Evolutionary conservation across 2,329 filamentous ascomycete species (phyloP), one percentile per base, ranked within the genome.

Genomic region (Penicillium sp.): DNA sequence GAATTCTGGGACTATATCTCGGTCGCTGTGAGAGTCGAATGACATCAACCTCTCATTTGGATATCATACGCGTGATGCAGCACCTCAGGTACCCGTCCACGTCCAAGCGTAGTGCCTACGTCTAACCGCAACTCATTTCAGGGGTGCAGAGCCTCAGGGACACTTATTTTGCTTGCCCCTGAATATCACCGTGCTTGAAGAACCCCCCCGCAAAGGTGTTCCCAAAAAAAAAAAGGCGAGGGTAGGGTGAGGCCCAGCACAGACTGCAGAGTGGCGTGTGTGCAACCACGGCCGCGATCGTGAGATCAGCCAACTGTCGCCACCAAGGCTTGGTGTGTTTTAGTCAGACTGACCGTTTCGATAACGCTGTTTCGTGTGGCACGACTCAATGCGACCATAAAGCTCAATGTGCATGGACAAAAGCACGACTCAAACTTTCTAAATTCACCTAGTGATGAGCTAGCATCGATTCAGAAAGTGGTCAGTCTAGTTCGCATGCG

Each of bases 351-450:
- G 49, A 23, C 9, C 42, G 31, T 18, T 26, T 21, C 26, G 42
- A 52, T 29, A 47, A 52, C 46, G 58, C 50, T 53, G 24, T 48
- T 45, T 7, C 18, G 15, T 48, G 39, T 52, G 60, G 59, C 50
- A 63, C 61, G 56, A 53, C 54, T 54, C 53, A 43, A 50, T 59
- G 52, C 38, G 46, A 63, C 57, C 38, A 26, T 41, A 43, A 41
- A 53, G 44, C 42, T 51, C 51, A 43, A 36, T 52, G 47, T 45
- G 18, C 9, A 10, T 42, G 41, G 28, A 28, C 51, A 13, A 44
- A 41, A 36, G 24, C 50, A 51, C 53, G 53, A 58, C 52, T 52
- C 47, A 58, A 57, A 57, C 49, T 18, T 47, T 59, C 38, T 15
- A 18, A 10, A 4, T 10, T 52, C 47, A 41, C 21, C 45, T 42